A percentile compares a stretch with the other conserved stretches of the same genome.
phyloP scores from a whole-genome alignment of 805 yeast genomes.

The Saccharomycopsis guyanensis region DNA sequence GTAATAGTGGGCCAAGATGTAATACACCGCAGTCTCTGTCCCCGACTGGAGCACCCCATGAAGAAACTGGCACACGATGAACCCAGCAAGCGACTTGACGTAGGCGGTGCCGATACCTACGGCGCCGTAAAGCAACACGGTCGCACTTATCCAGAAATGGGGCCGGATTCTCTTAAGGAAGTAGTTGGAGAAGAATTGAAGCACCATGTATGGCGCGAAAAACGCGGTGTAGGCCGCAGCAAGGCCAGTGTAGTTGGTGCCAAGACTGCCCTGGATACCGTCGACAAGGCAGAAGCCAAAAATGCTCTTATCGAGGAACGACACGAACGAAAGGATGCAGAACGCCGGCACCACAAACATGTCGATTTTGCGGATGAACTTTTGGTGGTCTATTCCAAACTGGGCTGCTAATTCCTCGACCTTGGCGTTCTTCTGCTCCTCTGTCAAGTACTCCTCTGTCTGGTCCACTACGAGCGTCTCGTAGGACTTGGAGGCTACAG shows the following conservation, averaged over 20 bases:
- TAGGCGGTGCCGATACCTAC: slow-evolving; percentile 60
- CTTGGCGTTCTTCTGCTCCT: not conserved
- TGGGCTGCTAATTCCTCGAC: slow-evolving; percentile 32
- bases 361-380: slow-evolving; percentile 55
- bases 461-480: no score
- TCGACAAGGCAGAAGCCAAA: slow-evolving; percentile 67
- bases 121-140: slow-evolving; percentile 55
- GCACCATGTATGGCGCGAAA: slow-evolving; percentile 55
- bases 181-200: slow-evolving; percentile 58
- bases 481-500: no score
- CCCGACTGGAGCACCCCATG: slow-evolving; percentile 66
- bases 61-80: slow-evolving; percentile 54
- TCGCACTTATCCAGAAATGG: slow-evolving; percentile 51
- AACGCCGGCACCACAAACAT: slow-evolving; percentile 60
- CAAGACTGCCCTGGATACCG: slow-evolving; percentile 46
- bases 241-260: slow-evolving; percentile 48
- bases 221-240: slow-evolving; percentile 59
- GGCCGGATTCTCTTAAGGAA: slow-evolving; percentile 52
- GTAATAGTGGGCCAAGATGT: slow-evolving; percentile 48
- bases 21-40: slow-evolving; percentile 69
- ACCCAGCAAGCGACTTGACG: slow-evolving; percentile 47
- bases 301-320: slow-evolving; percentile 67
- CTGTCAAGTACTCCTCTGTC: slow-evolving; percentile 4
- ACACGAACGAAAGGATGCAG: slow-evolving; percentile 56
- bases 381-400: slow-evolving; percentile 41